Conservation (phyloP, 1,139 yeast species). For the Protomyces inouyei region DNA sequence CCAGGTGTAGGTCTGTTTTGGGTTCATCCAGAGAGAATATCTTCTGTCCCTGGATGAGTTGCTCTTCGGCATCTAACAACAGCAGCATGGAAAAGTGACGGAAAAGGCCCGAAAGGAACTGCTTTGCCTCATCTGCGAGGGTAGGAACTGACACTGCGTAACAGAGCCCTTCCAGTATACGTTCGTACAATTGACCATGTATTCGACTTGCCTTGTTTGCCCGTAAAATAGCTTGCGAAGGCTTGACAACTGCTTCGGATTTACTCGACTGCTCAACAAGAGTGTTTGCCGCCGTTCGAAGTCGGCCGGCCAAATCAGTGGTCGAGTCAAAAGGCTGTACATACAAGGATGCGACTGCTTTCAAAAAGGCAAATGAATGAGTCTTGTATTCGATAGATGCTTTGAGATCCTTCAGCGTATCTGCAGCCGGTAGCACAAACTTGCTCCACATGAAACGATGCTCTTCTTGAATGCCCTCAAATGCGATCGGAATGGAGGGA, state of each 20-base stretch:
- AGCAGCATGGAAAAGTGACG: conserved; percentile 76
- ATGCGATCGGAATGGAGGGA: conserved; percentile 60
- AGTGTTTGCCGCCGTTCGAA: conserved; percentile 39
- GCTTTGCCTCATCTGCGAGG: conserved; percentile 61
- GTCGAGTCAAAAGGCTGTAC: conserved; percentile 65
- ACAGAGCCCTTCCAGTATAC: conserved; percentile 46
- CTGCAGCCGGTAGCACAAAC: conserved; percentile 23
- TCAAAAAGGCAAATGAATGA: conserved; percentile 70
- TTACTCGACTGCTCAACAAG: conserved; percentile 25
- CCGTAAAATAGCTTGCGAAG: conserved; percentile 41
- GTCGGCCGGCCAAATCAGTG: conserved; percentile 47
- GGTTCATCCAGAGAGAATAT: conserved; percentile 70
- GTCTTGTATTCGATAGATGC: conserved; percentile 62
- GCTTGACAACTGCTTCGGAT: conserved; percentile 52
- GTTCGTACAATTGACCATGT: neutral
- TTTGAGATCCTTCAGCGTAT: conserved; percentile 57
- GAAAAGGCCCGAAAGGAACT: conserved; percentile 59
- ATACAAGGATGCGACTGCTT: conserved; percentile 62
- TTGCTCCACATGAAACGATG: conserved; percentile 16
- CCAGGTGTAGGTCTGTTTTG: conserved; percentile 68
- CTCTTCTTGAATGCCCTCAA: conserved; percentile 24
- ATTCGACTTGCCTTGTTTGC: neutral
- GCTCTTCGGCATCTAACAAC: conserved; percentile 66
- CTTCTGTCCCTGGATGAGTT: conserved; percentile 50
- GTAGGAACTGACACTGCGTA: conserved; percentile 73